A percentile compares a stretch with the other conserved stretches of the same genome.
These are phyloP conservation scores for Bacterosira constricta DNA, from an alignment of 108 stramenopile species.

Conservation along the genomic window DNA sequence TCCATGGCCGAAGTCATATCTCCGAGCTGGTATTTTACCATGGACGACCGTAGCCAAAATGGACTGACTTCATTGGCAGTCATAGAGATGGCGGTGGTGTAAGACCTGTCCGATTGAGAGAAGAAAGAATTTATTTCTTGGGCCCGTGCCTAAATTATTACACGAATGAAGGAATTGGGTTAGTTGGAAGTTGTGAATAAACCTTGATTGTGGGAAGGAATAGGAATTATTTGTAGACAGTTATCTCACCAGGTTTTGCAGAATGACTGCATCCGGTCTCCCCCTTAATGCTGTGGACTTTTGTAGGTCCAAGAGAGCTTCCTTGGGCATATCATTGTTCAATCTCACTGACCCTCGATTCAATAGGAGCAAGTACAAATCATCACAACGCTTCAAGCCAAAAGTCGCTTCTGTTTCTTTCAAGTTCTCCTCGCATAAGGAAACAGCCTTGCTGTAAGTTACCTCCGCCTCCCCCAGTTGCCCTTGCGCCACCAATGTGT, in stretches of 20 bases:
- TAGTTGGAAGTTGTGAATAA: not conserved
- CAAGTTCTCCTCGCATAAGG: constrained; percentile 62
- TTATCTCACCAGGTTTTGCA: constrained; percentile 64
- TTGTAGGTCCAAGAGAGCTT: constrained; percentile 71
- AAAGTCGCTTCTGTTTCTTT: constrained; percentile 46
- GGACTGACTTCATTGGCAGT: constrained; percentile 86
- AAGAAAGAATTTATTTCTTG: constrained; percentile 78
- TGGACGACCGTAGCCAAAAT: constrained; percentile 77
- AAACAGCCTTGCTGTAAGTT: constrained; percentile 72
- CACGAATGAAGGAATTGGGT: not conserved
- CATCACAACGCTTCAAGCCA: constrained; percentile 66
- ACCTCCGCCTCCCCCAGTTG: constrained; percentile 59
- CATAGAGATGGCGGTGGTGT: constrained; percentile 80
- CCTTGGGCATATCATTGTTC: constrained; percentile 65
- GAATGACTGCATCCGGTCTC: constrained; percentile 73
- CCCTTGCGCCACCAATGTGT: constrained; percentile 79
- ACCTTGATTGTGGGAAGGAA: not conserved
- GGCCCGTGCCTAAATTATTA: constrained; percentile 67
- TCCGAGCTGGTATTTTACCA: constrained; percentile 82
- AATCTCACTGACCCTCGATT: constrained; percentile 80
- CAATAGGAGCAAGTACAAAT: constrained; percentile 74
- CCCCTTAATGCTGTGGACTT: constrained; percentile 58
- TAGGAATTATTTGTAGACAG: not conserved
- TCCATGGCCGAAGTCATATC: constrained; percentile 67
- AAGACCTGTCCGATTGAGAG: constrained; percentile 60